Conservation (phyloP, 2,329 filamentous ascomycete genomes). For the Exophiala alcalophila region DNA sequence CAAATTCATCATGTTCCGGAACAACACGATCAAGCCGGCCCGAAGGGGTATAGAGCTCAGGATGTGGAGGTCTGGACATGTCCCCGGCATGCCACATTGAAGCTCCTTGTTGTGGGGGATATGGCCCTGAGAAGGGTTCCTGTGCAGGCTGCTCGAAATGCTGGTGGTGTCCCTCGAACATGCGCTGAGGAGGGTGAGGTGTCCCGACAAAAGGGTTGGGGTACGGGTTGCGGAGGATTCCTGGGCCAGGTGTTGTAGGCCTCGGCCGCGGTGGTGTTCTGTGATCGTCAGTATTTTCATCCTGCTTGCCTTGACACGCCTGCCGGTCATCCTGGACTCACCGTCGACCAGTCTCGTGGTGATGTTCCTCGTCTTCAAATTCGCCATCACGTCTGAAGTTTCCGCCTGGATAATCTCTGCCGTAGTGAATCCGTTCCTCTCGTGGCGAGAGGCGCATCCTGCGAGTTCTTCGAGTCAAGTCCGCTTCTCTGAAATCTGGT, state of each 20-base stretch:
- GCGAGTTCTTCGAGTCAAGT: conserved; percentile 4
- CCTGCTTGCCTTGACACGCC: no score
- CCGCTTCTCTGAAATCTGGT: not conserved
- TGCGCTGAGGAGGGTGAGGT: no score
- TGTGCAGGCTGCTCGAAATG: no score
- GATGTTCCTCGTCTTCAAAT: conserved; percentile 8
- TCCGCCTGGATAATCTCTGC: not conserved
- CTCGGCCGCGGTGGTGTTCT: conserved; percentile 4
- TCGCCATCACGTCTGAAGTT: not conserved
- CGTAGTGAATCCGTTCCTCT: conserved; percentile 7
- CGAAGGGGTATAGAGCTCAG: not conserved
- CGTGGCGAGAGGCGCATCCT: conserved; percentile 13
- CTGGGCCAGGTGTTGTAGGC: conserved; percentile 1
- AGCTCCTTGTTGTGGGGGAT: conserved; percentile 20
- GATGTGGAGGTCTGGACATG: no score
- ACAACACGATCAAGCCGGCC: no score
- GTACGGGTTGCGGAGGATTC: conserved; percentile 12
- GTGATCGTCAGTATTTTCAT: not conserved
- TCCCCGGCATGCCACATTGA: no score
- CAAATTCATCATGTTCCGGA: no score
- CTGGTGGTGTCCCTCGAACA: no score
- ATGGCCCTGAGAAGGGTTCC: not conserved
- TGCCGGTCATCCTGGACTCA: not conserved
- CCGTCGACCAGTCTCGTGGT: conserved; percentile 3
- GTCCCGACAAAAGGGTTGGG: conserved; percentile 7